A percentile compares a stretch with the other conserved stretches of the same genome.
phyloP scores from a whole-genome alignment of 805 yeast genomes.

The Tetrapisispora iriomotensis region DNA sequence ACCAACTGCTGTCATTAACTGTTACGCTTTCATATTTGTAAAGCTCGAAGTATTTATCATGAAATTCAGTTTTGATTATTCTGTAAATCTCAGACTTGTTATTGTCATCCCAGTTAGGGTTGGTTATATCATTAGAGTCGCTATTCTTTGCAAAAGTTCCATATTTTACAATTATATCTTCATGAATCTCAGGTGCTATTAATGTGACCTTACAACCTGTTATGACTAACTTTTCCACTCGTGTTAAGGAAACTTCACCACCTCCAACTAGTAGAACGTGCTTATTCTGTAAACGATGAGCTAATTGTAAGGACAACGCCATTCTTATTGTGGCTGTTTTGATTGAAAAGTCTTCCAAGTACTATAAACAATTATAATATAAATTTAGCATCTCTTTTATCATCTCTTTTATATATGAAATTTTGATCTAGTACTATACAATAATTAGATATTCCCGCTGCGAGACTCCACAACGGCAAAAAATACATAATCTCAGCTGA shows the following conservation, averaged over 20 bases:
- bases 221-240: slow-evolving; percentile 25
- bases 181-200: slow-evolving; percentile 19
- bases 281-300: slow-evolving; percentile 20
- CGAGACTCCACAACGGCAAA: no score
- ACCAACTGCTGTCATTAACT: slow-evolving; percentile 13
- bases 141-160: slow-evolving; percentile 3
- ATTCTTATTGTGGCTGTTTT: no score
- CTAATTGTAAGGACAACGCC: slow-evolving; percentile 21
- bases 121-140: slow-evolving; percentile 1
- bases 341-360: no score
- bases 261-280: slow-evolving; percentile 27
- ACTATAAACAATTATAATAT: no score
- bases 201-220: slow-evolving; percentile 27
- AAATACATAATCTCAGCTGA: no score
- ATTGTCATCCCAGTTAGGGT: slow-evolving; percentile 10
- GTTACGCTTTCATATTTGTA: slow-evolving; percentile 7
- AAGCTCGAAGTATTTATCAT: slow-evolving; percentile 10
- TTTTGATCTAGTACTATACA: no score
- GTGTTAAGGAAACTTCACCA: slow-evolving; percentile 28
- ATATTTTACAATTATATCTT: slow-evolving; percentile 7
- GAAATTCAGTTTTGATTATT: slow-evolving; percentile 10
- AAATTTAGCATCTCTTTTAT: no score
- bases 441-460: no score
- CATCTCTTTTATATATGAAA: no score
- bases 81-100: slow-evolving; percentile 7